Evolutionary conservation across 345 rosid genomes (phyloP).

Genomic region (Zanthoxylum bungeanum): DNA sequence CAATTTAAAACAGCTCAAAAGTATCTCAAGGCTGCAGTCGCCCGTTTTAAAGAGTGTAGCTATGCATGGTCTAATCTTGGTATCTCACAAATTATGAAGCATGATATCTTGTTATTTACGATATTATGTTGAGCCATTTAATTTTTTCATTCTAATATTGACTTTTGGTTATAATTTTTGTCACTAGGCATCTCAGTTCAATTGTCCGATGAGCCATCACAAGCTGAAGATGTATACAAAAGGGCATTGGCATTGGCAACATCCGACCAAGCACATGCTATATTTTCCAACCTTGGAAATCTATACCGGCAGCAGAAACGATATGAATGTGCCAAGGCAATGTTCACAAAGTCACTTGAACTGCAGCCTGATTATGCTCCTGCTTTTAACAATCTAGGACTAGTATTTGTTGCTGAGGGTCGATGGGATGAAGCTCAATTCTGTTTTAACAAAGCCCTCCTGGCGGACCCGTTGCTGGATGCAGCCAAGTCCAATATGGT

Average conservation of each 20-base stretch:
- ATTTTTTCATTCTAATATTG: background rate
- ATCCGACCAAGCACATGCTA: constrained; percentile 57
- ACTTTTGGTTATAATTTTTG: background rate
- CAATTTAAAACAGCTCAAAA: constrained; percentile 78
- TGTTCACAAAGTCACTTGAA: constrained; percentile 80
- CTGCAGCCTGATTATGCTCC: constrained; percentile 92
- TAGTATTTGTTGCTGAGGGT: constrained; percentile 83
- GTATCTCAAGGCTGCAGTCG: constrained; percentile 79
- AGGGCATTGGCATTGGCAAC: constrained; percentile 61
- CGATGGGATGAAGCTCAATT: constrained; percentile 85
- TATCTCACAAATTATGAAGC: constrained; percentile 7
- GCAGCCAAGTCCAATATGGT: constrained; percentile 86
- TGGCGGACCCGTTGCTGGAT: constrained; percentile 81
- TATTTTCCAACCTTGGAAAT: constrained; percentile 90
- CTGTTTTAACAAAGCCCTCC: constrained; percentile 72
- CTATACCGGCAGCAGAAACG: constrained; percentile 74
- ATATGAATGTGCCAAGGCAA: constrained; percentile 82
- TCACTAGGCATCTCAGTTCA: constrained; percentile 73
- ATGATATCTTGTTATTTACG: background rate
- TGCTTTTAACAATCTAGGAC: constrained; percentile 93
- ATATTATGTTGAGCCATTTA: background rate
- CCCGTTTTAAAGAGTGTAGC: constrained; percentile 60
- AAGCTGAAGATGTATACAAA: constrained; percentile 65
- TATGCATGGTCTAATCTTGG: constrained; percentile 94
- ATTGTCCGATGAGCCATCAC: constrained; percentile 61